Conservation (phyloP, 2,329 filamentous ascomycete genomes). For the Nannizziopsis arthrosporioides region DNA sequence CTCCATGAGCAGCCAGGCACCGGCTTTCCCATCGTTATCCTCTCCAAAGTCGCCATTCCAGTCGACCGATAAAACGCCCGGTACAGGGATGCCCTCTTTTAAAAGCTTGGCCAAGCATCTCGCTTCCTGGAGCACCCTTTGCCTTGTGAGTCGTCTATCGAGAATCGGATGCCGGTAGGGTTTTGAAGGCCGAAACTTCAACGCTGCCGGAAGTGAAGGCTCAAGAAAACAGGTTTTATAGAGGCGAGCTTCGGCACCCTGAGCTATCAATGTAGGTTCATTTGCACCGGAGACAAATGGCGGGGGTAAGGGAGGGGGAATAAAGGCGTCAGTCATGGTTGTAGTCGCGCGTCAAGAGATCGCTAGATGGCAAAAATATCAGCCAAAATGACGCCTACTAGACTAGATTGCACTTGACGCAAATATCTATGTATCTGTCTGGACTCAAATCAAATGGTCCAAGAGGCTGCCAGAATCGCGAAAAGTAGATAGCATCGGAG, state of each 20-base stretch:
- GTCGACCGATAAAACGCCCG: conserved; percentile 61
- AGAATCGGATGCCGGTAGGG: conserved; percentile 83
- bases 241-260: conserved; percentile 91
- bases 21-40: conserved; percentile 44
- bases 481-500: too few species aligned
- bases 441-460: too few species aligned
- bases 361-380: too few species aligned
- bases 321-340: conserved; percentile 22
- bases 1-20: conserved; percentile 70
- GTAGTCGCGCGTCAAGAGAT: background rate
- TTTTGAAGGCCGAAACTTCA: conserved; percentile 87
- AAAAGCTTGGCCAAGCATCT: conserved; percentile 69
- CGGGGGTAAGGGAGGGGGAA: conserved; percentile 43
- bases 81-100: conserved; percentile 68
- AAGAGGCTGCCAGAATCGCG: too few species aligned
- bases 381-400: too few species aligned
- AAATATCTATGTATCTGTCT: too few species aligned
- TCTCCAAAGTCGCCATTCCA: conserved; percentile 26
- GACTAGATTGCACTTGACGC: too few species aligned
- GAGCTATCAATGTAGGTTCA: conserved; percentile 63
- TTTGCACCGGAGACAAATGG: conserved; percentile 47
- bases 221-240: conserved; percentile 75
- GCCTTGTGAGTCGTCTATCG: conserved; percentile 73
- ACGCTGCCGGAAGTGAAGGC: conserved; percentile 56
- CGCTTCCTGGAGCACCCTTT: conserved; percentile 80